A percentile compares a stretch with the other conserved stretches of the same genome.
Conservation (phyloP, 805 yeast genomes). For the Soucietia sequanensis region DNA sequence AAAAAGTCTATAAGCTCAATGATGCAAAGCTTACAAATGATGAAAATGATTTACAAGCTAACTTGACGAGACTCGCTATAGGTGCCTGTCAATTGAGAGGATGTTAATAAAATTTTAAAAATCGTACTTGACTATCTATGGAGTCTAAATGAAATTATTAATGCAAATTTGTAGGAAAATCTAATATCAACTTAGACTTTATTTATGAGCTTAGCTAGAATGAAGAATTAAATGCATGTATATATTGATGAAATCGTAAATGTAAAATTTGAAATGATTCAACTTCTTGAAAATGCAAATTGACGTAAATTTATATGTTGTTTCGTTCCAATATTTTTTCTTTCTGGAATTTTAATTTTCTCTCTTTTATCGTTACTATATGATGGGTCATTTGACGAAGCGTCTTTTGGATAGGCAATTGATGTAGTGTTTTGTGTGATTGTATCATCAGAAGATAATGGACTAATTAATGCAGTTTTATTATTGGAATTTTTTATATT, state of each 20-base stretch:
- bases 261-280: too few relatives aligned
- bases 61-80: conserved; percentile 42
- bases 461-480: not conserved
- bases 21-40: conserved; percentile 20
- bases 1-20: conserved; percentile 36
- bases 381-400: not conserved
- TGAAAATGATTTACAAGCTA: conserved; percentile 14
- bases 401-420: not conserved
- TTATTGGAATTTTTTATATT: not conserved
- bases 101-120: conserved; percentile 14
- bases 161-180: too few relatives aligned
- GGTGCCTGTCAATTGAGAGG: conserved; percentile 53
- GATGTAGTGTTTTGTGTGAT: too few relatives aligned
- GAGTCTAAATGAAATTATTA: too few relatives aligned
- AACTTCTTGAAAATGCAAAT: conserved; percentile 4
- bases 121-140: too few relatives aligned
- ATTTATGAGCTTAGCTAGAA: too few relatives aligned
- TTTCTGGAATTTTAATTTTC: not conserved
- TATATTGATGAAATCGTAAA: too few relatives aligned
- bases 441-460: too few relatives aligned
- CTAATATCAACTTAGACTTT: too few relatives aligned
- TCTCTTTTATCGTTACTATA: too few relatives aligned
- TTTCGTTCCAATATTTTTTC: not conserved
- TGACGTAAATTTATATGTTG: not conserved
- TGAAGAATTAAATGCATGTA: too few relatives aligned